Evolutionary conservation across 257 asterid genomes (phyloP), one percentile per base, ranked within the genome.

Genomic region (Petrea volubilis): DNA sequence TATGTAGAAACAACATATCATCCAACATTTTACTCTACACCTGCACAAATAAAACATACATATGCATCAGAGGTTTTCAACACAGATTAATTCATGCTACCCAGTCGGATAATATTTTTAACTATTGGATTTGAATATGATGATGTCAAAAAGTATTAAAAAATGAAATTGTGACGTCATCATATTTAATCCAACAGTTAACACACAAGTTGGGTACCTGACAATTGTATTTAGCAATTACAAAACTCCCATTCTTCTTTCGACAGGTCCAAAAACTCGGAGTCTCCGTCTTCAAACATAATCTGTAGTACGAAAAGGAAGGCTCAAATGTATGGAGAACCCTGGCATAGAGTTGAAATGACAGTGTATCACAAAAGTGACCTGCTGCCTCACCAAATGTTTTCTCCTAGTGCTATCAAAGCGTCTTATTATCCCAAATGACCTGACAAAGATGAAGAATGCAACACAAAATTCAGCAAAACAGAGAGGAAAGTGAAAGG

Each of bases 241-340:
- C 88, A 88, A 50, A 85, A 84, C 68, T 84, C 94, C 99, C 99
- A 95, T 36, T 87, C 88, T 83, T 81, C 90, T 78, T 84, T 83
- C 53, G 99, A 87, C 83, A 95, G 72, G 86, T 95, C 96, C 68
- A 90, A 69, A 55, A 83, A 76, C 63, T 90, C 92, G 1, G 81
- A 66, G 63, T 57, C 68, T 68, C 99, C 99, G 46, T 89, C 95
- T 74, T 88, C 98, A 80, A 88, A 95, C 94, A 92, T 79, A 77
- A 95, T 81, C 98, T 92, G 93, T 36, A 63, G 38, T 51, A 41
- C 24, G 81, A 24, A 57, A 70, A 43, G 50, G 43, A 38, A 63
- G 36, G 49, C 53, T 11, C 25, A 68, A 51, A 64, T 44, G 69
- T 20, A 58, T 8, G 64, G 4, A 12, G 29, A 38, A 59, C 25